phyloP scores from a whole-genome alignment of 2,329 filamentous ascomycete species.

The Botrytis galanthina region DNA sequence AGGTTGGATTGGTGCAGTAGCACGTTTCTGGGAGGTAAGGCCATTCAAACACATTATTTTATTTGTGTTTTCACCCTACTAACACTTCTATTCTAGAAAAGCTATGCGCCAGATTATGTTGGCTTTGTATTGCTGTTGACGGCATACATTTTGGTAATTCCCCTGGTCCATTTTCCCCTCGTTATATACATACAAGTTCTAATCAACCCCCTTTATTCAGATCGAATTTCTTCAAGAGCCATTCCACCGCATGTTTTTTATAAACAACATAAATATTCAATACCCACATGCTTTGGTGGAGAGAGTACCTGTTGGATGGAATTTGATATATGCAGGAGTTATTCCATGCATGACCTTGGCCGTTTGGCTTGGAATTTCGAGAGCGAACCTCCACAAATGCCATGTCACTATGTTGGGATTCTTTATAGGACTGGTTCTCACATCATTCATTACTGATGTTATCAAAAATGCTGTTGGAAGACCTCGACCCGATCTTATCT shows the following conservation, averaged over 20 bases:
- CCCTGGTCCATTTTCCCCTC: not conserved
- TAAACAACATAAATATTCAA: constrained; percentile 79
- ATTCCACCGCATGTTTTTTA: constrained; percentile 91
- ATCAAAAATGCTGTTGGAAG: constrained; percentile 77
- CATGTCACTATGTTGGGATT: constrained; percentile 85
- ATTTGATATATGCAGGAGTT: constrained; percentile 65
- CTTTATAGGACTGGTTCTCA: constrained; percentile 70
- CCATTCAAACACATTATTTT: not conserved
- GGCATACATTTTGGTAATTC: constrained; percentile 60
- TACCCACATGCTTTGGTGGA: constrained; percentile 84
- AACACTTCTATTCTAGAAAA: constrained; percentile 52
- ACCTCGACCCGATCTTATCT: constrained; percentile 78
- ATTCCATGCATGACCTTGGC: constrained; percentile 68
- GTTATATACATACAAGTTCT: not conserved
- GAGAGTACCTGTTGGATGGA: constrained; percentile 71
- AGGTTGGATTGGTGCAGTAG: constrained; percentile 37
- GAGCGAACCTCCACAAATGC: constrained; percentile 70
- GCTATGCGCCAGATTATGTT: constrained; percentile 85
- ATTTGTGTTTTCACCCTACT: constrained; percentile 6
- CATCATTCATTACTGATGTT: constrained; percentile 81
- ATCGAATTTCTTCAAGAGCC: constrained; percentile 71
- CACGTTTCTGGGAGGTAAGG: constrained; percentile 39
- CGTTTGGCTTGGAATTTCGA: constrained; percentile 60
- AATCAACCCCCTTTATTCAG: constrained; percentile 41
- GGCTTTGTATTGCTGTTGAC: constrained; percentile 69